Conservation (phyloP, 805 yeast species). For the Yarrowia sp. region DNA sequence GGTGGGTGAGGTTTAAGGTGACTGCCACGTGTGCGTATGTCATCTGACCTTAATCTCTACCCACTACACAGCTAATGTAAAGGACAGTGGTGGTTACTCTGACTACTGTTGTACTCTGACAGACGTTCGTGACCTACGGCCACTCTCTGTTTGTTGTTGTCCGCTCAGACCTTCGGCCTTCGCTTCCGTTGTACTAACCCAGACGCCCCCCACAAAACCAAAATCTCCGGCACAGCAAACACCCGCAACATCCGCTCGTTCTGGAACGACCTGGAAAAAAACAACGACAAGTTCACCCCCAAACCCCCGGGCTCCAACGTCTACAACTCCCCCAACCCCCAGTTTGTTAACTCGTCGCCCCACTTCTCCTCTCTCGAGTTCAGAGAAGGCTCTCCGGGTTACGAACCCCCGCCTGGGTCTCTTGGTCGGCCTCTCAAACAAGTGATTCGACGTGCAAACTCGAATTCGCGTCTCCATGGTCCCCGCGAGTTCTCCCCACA, state of each 20-base stretch:
- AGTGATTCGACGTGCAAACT: slow-evolving; percentile 4
- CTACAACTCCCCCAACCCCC: slow-evolving; percentile 25
- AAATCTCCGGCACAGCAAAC: slow-evolving; percentile 6
- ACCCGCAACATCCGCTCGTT: slow-evolving; percentile 24
- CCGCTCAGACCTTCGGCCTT: too few species aligned
- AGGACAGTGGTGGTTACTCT: too few species aligned
- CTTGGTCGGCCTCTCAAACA: slow-evolving; percentile 12
- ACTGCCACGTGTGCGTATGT: too few species aligned
- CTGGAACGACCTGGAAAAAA: slow-evolving; percentile 24
- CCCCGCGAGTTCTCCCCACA: slow-evolving; percentile 23
- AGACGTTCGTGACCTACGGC: too few species aligned
- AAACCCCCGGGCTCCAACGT: slow-evolving; percentile 24
- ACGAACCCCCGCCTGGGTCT: slow-evolving; percentile 24
- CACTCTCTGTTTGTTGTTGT: too few species aligned
- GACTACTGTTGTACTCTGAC: too few species aligned
- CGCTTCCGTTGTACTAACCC: not conserved
- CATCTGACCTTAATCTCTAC: too few species aligned
- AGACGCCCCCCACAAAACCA: slow-evolving; percentile 15
- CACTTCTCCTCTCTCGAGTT: slow-evolving; percentile 24
- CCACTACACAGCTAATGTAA: too few species aligned
- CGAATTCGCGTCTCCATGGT: slow-evolving; percentile 17
- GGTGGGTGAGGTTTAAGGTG: too few species aligned
- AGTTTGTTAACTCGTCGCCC: slow-evolving; percentile 25
- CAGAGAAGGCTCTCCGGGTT: slow-evolving; percentile 4
- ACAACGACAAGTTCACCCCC: slow-evolving; percentile 20